phyloP scores from a whole-genome alignment of 2,329 filamentous ascomycete genomes.

The Colletotrichum lentis region DNA sequence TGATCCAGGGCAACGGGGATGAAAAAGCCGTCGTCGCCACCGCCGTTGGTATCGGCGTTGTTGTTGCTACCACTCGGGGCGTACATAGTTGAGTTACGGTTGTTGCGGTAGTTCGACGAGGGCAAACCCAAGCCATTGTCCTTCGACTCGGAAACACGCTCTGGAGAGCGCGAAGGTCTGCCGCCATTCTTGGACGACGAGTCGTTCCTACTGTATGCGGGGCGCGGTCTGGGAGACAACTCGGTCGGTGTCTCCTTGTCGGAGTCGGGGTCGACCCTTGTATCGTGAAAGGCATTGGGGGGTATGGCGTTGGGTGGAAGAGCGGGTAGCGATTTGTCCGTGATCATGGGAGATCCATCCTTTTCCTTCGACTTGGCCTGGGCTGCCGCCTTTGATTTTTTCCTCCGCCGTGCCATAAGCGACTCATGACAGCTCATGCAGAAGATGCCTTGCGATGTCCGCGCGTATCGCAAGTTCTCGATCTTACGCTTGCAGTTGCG shows the following conservation, averaged over 20 bases:
- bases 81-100: conserved; percentile 75
- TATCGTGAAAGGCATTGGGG: conserved; percentile 67
- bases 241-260: conserved; percentile 72
- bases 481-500: conserved; percentile 99
- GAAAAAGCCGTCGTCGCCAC: conserved; percentile 71
- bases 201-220: conserved; percentile 60
- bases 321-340: conserved; percentile 92
- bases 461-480: conserved; percentile 95
- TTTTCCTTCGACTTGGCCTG: conserved; percentile 70
- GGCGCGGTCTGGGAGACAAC: conserved; percentile 69
- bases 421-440: conserved; percentile 99
- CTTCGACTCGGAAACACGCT: conserved; percentile 56
- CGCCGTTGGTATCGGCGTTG: conserved; percentile 49
- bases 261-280: conserved; percentile 65
- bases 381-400: conserved; percentile 77
- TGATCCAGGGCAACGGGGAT: conserved; percentile 80
- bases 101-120: conserved; percentile 78
- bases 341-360: conserved; percentile 71
- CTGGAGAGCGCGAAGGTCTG: conserved; percentile 62
- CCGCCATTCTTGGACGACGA: conserved; percentile 64
- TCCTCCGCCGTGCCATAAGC: conserved; percentile 89
- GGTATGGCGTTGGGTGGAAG: conserved; percentile 79
- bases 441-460: conserved; percentile 97
- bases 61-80: conserved; percentile 51
- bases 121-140: conserved; percentile 74